These are phyloP conservation scores for Zea luxurians DNA, from an alignment of 176 grass and related monocot species.

Conservation along the genomic window DNA sequence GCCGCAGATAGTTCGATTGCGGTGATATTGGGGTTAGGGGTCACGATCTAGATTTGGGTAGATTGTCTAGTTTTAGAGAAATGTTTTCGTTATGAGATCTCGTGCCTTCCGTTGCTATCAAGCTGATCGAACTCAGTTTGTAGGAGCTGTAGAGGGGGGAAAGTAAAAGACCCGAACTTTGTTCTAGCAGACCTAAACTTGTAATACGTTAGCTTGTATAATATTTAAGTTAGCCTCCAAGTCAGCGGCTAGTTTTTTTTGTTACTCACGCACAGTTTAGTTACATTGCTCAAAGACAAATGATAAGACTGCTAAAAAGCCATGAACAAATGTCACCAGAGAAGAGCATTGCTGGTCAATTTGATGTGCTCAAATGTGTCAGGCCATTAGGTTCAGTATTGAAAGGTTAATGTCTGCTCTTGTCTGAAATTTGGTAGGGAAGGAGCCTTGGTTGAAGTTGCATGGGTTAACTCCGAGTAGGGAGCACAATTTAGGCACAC, in stretches of 20 bases:
- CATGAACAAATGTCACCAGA: too few species aligned
- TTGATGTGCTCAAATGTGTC: neutral
- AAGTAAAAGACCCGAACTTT: neutral
- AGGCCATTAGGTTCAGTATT: neutral
- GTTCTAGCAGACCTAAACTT: neutral
- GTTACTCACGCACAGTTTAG: too few species aligned
- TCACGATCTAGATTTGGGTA: conserved; percentile 30
- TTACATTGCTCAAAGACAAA: neutral
- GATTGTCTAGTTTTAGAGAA: neutral
- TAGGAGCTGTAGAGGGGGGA: neutral
- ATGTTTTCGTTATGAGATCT: neutral
- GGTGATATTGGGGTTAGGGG: neutral
- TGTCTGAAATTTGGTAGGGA: neutral
- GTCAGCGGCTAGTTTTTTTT: neutral
- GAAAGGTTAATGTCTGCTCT: neutral
- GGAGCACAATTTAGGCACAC: neutral
- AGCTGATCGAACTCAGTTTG: neutral
- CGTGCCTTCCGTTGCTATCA: neutral
- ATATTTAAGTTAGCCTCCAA: neutral
- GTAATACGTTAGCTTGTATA: neutral
- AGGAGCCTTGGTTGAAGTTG: neutral
- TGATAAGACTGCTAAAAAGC: neutral
- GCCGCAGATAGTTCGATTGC: conserved; percentile 29
- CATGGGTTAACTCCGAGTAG: neutral
- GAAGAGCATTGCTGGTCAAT: neutral